Conservation (phyloP, 2,329 filamentous ascomycete species). For the Pyricularia grisea region DNA sequence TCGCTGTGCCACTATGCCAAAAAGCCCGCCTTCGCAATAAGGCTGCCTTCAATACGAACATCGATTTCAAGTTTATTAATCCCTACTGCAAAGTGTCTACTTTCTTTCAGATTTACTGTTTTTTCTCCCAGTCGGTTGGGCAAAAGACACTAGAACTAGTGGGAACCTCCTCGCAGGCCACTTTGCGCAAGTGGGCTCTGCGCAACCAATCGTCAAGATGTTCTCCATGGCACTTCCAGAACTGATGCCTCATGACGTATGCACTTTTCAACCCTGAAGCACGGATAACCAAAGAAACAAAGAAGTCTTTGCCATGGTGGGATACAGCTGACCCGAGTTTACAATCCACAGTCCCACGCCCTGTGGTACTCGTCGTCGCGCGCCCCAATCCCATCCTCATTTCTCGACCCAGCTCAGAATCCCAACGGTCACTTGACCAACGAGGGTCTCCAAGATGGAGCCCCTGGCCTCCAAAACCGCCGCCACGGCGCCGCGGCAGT, state of each 20-base stretch:
- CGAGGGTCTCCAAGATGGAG: constrained; percentile 12
- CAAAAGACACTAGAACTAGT: background rate
- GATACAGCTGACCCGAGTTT: background rate
- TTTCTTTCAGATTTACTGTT: background rate
- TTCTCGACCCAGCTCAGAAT: constrained; percentile 13
- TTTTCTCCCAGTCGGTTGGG: background rate
- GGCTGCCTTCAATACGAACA: background rate
- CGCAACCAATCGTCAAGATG: constrained; percentile 28
- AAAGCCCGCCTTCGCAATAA: background rate
- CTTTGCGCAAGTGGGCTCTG: background rate
- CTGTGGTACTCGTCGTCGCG: constrained; percentile 65
- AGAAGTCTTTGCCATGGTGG: background rate
- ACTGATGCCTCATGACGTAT: constrained; percentile 61
- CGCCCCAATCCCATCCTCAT: constrained; percentile 24
- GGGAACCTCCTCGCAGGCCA: background rate
- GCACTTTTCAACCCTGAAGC: constrained; percentile 15
- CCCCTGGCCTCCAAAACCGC: constrained; percentile 17
- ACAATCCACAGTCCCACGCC: constrained; percentile 49
- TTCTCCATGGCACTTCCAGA: constrained; percentile 52
- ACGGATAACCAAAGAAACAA: background rate
- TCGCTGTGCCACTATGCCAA: background rate
- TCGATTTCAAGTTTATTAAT: background rate
- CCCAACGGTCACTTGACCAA: constrained; percentile 12
- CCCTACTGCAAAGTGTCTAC: background rate
- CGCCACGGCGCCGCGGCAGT: constrained; percentile 24